Evolutionary conservation across 805 yeast species (phyloP), one percentile per base, ranked within the genome.

Genomic region (baker's yeast (Saccharomyces cerevisiae)): DNA sequence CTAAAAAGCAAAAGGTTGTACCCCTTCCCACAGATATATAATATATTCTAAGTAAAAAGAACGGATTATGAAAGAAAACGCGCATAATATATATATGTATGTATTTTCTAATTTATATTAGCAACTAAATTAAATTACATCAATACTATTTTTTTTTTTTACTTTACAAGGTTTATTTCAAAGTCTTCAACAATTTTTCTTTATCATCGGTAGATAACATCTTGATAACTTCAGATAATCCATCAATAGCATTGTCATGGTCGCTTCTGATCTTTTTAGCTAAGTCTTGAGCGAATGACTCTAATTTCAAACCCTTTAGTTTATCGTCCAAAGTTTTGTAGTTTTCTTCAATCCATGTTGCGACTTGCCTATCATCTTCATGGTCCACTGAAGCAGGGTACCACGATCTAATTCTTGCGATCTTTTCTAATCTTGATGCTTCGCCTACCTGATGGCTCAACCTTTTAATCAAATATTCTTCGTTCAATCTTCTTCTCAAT

Each of bases 401-500:
- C 91, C 95, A 87, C 52, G 95, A 83, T 79, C 85, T 87, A 66
- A 91, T 76, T 76, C 96, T 82, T 32, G 97, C 88, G 56, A 85
- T 82, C 74, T 85, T 84, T 73, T 91, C 97, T 56, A 90, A 77
- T 71, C 91, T 83, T 21, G 81, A 76, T 24, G 85, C 78, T 53
- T 73, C 70, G 51, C 82, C 76, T 54, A 87, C 70, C 55, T 82
- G 84, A 55, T 81, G 83, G 11, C 82, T 81, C 61, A 91, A 80
- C 68, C 87, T 80, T 71, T 80, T 83, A 70, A 89, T 76, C 69
- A 92, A 76, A 73, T 89, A 89, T 72, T 89, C 96, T 74, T 94
- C 99, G 69, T 87, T 85, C 72, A 94, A 77, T 72, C 97, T 89
- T 75, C 99, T 86, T 76, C 97, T 88, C 58, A 89, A 81, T 74